These are phyloP conservation scores for Hypoxylon crocopeplum DNA, from an alignment of 495 filamentous ascomycete species.

Conservation along the genomic window DNA sequence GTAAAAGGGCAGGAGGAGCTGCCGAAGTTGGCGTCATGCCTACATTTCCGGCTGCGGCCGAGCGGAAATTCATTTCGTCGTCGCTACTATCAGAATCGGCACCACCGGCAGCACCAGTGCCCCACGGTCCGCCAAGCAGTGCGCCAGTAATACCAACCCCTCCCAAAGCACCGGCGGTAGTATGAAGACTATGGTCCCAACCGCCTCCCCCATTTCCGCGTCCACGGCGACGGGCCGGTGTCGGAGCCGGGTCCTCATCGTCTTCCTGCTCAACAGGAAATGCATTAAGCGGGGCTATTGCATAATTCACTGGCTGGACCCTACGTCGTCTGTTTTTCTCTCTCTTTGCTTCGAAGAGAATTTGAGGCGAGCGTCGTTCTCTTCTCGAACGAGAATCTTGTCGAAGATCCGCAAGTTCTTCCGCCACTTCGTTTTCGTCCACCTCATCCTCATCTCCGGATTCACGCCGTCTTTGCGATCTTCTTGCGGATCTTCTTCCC, in stretches of 20 bases:
- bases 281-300: constrained; percentile 75
- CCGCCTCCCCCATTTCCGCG: constrained; percentile 57
- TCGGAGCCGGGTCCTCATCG: constrained; percentile 60
- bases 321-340: constrained; percentile 47
- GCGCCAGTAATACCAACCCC: constrained; percentile 75
- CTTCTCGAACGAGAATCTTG: constrained; percentile 54
- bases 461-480: constrained; percentile 40
- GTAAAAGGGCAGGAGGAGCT: constrained; percentile 50
- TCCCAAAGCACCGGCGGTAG: constrained; percentile 90
- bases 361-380: constrained; percentile 59
- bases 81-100: constrained; percentile 96
- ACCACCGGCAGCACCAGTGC: constrained; percentile 69
- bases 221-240: constrained; percentile 71
- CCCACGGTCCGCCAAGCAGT: constrained; percentile 79
- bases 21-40: constrained; percentile 80
- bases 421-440: constrained; percentile 76
- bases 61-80: constrained; percentile 75
- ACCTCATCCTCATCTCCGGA: constrained; percentile 70
- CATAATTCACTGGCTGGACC: constrained; percentile 53
- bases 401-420: constrained; percentile 75
- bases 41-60: constrained; percentile 64
- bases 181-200: constrained; percentile 80
- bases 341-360: constrained; percentile 59
- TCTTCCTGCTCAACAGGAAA: constrained; percentile 74
- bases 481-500: constrained; percentile 44